Base-by-base conservation (phyloP, 179 eudicot species). In the Carnegiea gigantea region DNA sequence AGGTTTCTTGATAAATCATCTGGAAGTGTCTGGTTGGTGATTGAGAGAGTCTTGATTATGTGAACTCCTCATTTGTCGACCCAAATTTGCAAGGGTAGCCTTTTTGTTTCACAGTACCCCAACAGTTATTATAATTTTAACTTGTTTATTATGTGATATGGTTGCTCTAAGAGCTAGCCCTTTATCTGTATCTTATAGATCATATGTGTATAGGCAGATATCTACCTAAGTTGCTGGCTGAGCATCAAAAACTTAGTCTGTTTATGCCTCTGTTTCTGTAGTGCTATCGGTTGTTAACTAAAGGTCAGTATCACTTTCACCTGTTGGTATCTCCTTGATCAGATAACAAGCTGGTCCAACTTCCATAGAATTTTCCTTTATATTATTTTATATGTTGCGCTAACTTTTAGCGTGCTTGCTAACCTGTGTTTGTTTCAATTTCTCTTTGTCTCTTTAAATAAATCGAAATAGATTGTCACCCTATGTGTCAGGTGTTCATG, bases 231-330 rank as follows among this genome's bases (percentile, higher is more conserved):
- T 80, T 95, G 88, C 85, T 95, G 64, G 93, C 92, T 38, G 99
- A 93, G 86, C 93, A 95, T 68, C 88, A 95, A 62, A 95, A 95
- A 77, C 88, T 93, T 23, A 86, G 87, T 81, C 99, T 98, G 13
- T 95, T 95, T 86, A 76, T 89, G 87, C 91, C 95, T 0, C 92
- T 95, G 81, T 92, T 95, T 48, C 95, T 97, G 20, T 79, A 89
- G 76, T 77, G 94, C 71, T 91, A 87, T 77, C 91, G 97, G 49
- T 86, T 95, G 83, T 88, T 95, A 85, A 95, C 90, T 79, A 95
- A 95, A 85, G 99, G 99, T 95, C 83, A 91, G 96, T 81, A 36
- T 28, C 59, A 24, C 57, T 51, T 13, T 60, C 44, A 11, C 65
- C 38, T 70, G n/a, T 49, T 11, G 10, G 26, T 64, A 9, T 9